These are phyloP conservation scores for Mycena polygramma DNA, from an alignment of 768 basidiomycete genomes.

Conservation along the genomic window DNA sequence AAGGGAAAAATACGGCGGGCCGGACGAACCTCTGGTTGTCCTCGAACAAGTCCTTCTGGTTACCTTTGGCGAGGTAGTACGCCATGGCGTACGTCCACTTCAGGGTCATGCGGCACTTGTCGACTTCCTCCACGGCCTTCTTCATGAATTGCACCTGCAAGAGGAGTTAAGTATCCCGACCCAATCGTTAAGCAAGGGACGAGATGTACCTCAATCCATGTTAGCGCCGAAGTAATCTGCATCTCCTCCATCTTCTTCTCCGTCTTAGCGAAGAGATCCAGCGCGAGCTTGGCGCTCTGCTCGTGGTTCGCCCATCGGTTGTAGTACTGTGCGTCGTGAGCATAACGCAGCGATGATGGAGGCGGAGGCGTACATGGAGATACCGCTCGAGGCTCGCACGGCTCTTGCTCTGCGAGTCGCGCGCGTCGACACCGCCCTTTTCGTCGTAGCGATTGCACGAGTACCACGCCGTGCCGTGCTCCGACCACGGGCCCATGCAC, in stretches of 20 bases:
- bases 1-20: background rate
- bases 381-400: conserved; percentile 95
- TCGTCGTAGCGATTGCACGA: conserved; percentile 98
- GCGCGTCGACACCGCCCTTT: conserved; percentile 86
- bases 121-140: conserved; percentile 94
- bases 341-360: background rate
- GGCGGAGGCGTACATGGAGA: conserved; percentile 79
- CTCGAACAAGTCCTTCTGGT: conserved; percentile 95
- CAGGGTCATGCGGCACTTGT: conserved; percentile 92
- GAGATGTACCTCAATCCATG: conserved; percentile 90
- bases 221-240: conserved; percentile 91
- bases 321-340: conserved; percentile 78
- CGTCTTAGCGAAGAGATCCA: conserved; percentile 93
- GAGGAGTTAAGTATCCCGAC: conserved; percentile 12
- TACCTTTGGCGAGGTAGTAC: conserved; percentile 91
- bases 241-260: conserved; percentile 99
- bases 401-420: conserved; percentile 92
- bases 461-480: conserved; percentile 98
- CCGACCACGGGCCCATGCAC: conserved; percentile 99
- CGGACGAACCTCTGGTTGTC: conserved; percentile 89
- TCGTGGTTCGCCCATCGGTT: conserved; percentile 99
- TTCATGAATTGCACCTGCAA: conserved; percentile 89
- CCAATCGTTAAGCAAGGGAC: background rate
- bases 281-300: conserved; percentile 96
- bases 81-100: conserved; percentile 99